Conservation (phyloP, 257 asterid genomes). For the Scutellaria minor region DNA sequence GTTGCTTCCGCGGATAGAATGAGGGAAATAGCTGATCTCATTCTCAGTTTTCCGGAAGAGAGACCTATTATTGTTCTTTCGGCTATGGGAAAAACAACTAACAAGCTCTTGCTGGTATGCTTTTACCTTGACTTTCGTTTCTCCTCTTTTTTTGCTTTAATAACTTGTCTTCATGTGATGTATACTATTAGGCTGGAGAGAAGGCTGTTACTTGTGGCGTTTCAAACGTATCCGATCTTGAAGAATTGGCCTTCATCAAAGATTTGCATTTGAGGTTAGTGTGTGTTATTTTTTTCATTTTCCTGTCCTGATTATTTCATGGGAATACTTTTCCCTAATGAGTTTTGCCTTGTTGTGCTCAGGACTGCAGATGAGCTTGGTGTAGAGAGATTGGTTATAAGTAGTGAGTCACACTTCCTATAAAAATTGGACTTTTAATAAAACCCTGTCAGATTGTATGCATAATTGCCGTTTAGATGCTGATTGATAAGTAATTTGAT, state of each 20-base stretch:
- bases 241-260: conserved; percentile 66
- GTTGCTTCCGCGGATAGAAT: conserved; percentile 76
- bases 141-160: background rate
- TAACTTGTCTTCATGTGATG: conserved; percentile 2
- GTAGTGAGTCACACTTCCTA: conserved; percentile 54
- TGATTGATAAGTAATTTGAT: conserved; percentile 16
- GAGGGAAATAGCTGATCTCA: conserved; percentile 77
- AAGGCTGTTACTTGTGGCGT: conserved; percentile 83
- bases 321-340: conserved; percentile 20
- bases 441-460: background rate
- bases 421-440: conserved; percentile 8
- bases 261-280: conserved; percentile 72
- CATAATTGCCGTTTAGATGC: conserved; percentile 21
- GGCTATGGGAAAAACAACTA: conserved; percentile 93
- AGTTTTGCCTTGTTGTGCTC: conserved; percentile 33
- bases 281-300: conserved; percentile 11
- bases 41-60: conserved; percentile 81
- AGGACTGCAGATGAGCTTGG: conserved; percentile 85
- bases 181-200: conserved; percentile 72
- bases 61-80: conserved; percentile 87
- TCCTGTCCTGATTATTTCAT: background rate
- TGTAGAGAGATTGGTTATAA: conserved; percentile 57
- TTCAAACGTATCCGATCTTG: conserved; percentile 66
- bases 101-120: conserved; percentile 67
- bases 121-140: background rate